phyloP scores from a whole-genome alignment of 176 grass and related monocot species.

The Pontederia crassipes region DNA sequence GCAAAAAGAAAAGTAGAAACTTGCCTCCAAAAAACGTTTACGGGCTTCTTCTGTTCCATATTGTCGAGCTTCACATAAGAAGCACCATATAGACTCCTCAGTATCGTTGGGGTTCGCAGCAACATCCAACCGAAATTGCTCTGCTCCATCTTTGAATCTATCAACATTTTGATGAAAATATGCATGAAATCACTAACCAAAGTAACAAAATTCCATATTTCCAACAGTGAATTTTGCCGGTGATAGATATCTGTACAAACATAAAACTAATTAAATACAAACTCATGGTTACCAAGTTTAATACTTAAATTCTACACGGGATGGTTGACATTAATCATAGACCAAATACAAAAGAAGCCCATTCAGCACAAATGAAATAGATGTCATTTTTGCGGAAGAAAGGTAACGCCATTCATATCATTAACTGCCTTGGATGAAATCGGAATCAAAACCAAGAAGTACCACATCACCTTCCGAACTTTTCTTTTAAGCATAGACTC shows the following conservation, averaged over 20 bases:
- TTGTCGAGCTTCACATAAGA: conserved; percentile 70
- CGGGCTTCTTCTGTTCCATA: conserved; percentile 50
- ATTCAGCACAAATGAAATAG: neutral
- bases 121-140: conserved; percentile 82
- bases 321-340: too few relatives aligned
- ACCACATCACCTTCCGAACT: too few relatives aligned
- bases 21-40: conserved; percentile 73
- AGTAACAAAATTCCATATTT: neutral
- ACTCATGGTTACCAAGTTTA: too few relatives aligned
- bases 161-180: neutral
- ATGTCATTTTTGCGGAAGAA: neutral
- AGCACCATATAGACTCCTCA: conserved; percentile 88
- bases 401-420: too few relatives aligned
- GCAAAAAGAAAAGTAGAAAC: neutral
- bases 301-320: too few relatives aligned
- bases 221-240: too few relatives aligned
- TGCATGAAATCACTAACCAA: neutral
- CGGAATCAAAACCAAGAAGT: too few relatives aligned
- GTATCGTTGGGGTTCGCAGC: conserved; percentile 68
- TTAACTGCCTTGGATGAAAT: too few relatives aligned
- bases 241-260: too few relatives aligned
- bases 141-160: conserved; percentile 77
- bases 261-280: too few relatives aligned
- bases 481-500: neutral
- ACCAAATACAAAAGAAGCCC: too few relatives aligned